Conservation (phyloP, 768 basidiomycete species). For the Boletus rex-veris region DNA sequence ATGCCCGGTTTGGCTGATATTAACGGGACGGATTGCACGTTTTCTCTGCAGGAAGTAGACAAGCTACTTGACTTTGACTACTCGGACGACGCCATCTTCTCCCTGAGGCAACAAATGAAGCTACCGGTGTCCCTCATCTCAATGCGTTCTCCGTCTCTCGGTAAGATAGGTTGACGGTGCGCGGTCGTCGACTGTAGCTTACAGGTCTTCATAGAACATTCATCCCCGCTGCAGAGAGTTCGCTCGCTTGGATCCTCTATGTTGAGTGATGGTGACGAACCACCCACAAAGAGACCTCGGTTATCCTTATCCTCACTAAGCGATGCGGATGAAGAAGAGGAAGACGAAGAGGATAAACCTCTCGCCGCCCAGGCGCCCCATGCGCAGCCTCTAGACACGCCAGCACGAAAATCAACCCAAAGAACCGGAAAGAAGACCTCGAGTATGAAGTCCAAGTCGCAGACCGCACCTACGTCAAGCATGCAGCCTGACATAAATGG, state of each 20-base stretch:
- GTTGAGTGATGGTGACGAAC: slow-evolving; percentile 43
- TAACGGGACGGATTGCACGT: slow-evolving; percentile 11
- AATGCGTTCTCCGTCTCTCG: slow-evolving; percentile 50
- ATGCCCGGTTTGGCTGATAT: slow-evolving; percentile 9
- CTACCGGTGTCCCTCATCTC: slow-evolving; percentile 49
- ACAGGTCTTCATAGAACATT: slow-evolving; percentile 21
- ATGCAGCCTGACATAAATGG: slow-evolving; percentile 37
- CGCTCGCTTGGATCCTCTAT: slow-evolving; percentile 39
- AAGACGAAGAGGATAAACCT: slow-evolving; percentile 59
- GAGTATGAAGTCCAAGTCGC: slow-evolving; percentile 58
- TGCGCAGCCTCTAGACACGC: slow-evolving; percentile 29
- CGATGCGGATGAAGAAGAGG: slow-evolving; percentile 38
- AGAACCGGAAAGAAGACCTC: slow-evolving; percentile 54
- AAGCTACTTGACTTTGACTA: slow-evolving; percentile 80
- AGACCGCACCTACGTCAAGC: slow-evolving; percentile 48
- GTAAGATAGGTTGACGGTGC: slow-evolving; percentile 33
- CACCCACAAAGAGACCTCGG: slow-evolving; percentile 51
- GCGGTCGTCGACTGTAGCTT: not conserved
- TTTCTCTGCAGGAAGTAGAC: slow-evolving; percentile 58
- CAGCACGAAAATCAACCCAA: slow-evolving; percentile 33
- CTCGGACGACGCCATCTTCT: slow-evolving; percentile 63
- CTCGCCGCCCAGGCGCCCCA: slow-evolving; percentile 46
- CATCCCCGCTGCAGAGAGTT: slow-evolving; percentile 18
- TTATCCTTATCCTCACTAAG: slow-evolving; percentile 56
- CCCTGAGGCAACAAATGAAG: slow-evolving; percentile 68